Evolutionary conservation across 352 stramenopile genomes (phyloP).

Genomic region (Phytophthora foliorum): DNA sequence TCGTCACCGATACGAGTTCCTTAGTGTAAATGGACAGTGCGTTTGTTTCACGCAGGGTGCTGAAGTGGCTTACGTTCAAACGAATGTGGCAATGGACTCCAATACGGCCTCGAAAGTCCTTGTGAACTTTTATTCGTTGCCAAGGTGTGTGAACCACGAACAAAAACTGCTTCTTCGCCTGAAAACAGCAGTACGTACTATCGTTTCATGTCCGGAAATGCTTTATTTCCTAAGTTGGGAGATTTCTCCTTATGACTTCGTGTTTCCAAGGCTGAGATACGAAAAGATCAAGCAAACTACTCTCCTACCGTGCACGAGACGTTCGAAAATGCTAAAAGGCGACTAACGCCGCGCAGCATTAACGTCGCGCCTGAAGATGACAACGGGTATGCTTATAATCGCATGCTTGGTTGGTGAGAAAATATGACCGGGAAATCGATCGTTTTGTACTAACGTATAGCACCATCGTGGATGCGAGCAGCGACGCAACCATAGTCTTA

Average conservation of each 20-base stretch:
- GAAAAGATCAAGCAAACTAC: constrained; percentile 34
- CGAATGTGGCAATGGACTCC: constrained; percentile 65
- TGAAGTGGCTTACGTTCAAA: constrained; percentile 57
- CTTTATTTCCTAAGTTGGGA: no score
- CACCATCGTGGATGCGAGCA: constrained; percentile 28
- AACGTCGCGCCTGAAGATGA: constrained; percentile 58
- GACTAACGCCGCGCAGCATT: constrained; percentile 46
- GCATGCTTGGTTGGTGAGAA: neutral
- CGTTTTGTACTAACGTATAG: constrained; percentile 32
- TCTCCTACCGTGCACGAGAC: constrained; percentile 27
- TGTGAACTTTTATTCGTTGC: constrained; percentile 69
- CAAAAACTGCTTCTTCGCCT: constrained; percentile 51
- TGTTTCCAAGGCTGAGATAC: constrained; percentile 22
- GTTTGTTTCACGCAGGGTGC: constrained; percentile 43
- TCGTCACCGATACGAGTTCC: constrained; percentile 74
- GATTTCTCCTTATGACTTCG: neutral
- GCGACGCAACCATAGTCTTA: constrained; percentile 58
- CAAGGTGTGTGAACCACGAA: constrained; percentile 44
- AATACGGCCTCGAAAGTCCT: constrained; percentile 63
- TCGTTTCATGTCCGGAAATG: neutral
- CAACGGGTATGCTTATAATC: constrained; percentile 46
- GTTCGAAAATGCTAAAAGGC: constrained; percentile 71
- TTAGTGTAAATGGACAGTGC: constrained; percentile 44
- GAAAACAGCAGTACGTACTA: constrained; percentile 45
- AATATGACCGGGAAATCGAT: constrained; percentile 11